These are phyloP conservation scores for Carnegiea gigantea DNA, from an alignment of 179 eudicot species.

Conservation along the genomic window DNA sequence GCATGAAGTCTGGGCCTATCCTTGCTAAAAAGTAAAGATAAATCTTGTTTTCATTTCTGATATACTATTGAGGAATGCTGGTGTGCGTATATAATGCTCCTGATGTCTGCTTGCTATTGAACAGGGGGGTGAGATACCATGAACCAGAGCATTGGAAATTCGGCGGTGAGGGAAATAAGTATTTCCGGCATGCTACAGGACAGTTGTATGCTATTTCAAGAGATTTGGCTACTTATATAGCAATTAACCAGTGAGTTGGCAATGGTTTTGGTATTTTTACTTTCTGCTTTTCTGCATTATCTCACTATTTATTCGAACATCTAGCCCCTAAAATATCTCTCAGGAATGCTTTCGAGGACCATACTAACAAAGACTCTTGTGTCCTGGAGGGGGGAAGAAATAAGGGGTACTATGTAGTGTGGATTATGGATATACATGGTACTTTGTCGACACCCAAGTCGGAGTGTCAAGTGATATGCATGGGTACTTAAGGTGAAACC, in stretches of 20 bases:
- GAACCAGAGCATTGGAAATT: slow-evolving; percentile 93
- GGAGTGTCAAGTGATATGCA: background rate
- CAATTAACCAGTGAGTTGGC: slow-evolving; percentile 64
- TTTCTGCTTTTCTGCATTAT: background rate
- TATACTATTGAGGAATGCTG: too few species aligned
- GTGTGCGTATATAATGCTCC: background rate
- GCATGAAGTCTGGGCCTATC: slow-evolving; percentile 92
- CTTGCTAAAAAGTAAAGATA: slow-evolving; percentile 68
- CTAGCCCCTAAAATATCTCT: background rate
- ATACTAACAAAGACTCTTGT: background rate
- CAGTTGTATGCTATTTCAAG: slow-evolving; percentile 81
- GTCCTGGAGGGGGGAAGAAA: background rate
- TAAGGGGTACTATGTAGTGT: too few species aligned
- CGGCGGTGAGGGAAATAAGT: slow-evolving; percentile 84
- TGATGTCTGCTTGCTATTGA: slow-evolving; percentile 15
- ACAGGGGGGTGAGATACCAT: slow-evolving; percentile 80
- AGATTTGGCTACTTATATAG: slow-evolving; percentile 74
- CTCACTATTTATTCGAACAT: background rate
- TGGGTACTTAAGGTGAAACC: background rate
- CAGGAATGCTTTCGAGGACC: background rate
- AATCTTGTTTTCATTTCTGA: background rate
- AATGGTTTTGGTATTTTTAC: background rate
- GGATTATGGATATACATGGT: too few species aligned
- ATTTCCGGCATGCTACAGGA: slow-evolving; percentile 93
- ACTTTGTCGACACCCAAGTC: background rate